Base-by-base conservation (phyloP, 2,329 filamentous ascomycete species). In the Alternaria novae-zelandiae region DNA sequence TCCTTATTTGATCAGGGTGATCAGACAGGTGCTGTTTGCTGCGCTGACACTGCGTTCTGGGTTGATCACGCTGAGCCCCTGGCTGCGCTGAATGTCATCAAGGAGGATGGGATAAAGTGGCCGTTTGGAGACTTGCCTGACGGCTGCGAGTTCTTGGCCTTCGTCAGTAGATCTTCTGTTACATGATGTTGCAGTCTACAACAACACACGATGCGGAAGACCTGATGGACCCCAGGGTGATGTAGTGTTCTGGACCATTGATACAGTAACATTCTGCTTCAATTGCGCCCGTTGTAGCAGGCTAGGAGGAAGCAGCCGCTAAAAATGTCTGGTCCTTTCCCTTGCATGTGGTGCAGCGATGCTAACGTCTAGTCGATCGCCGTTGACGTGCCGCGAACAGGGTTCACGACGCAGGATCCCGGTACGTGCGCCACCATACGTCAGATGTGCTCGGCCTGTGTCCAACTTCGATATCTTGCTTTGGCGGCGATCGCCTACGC, bases 401-500 rank as follows among this genome's bases (percentile, higher is more conserved):
- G 65, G 62, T 49, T 61, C 45, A 59, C 63, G 63, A 62, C 62
- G 57, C 56, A 61, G 20, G 47, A 70, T 58, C 69, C 72, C 63
- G 70, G 71, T 59, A 62, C 36, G 57, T 59, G 62, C 67, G 68
- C 68, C 70, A 74, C 73, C 70, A 73, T 79, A 78, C 76, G 76
- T 78, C 77, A 79, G 70, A 72, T 61, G 49, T 57, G 57, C 63
- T 64, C 55, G 66, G 68, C 56, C 63, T 66, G 54, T 67, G 70
- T 72, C 68, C 72, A 68, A 77, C 71, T 66, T 72, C 62, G 58
- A 77, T 59, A 74, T 70, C 74, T 71, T 76, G 72, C 66, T 75
- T 75, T 51, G 63, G 47, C 57, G 21, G 13, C 50, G 60, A 50
- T 43, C 44, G 30, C 36, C 17, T 51, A 56, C 57, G 47, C 25